Evolutionary conservation across 169 alveolate genomes (phyloP), one percentile per base, ranked within the genome.

Genomic region (Cryptosporidium canis): DNA sequence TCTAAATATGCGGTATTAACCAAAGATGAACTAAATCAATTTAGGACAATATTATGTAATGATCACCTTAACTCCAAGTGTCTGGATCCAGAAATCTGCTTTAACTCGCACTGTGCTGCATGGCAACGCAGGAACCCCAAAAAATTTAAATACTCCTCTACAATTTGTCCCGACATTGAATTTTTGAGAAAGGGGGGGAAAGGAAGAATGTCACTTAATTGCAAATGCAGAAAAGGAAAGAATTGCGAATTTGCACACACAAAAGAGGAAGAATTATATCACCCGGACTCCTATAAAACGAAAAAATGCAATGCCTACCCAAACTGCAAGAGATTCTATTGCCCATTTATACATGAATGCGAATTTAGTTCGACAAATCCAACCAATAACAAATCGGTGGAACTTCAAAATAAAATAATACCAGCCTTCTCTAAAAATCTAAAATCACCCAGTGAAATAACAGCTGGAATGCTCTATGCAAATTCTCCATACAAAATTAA

Each of bases 81-180:
- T n/a, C 27, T 77, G 4, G 77, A 77, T 43, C 87, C 87, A 24
- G 87, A 77, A 37, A 29, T 77, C 33, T 77, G 87, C 48, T 77
- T 77, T 65, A n/a, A 56, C 37, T 77, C 87, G 11, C 87, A 77
- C 33, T 77, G 87, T 24, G 41, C 67, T 77, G 87, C 87, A 39
- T 77, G 87, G 87, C 87, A 77, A 58, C 65, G 87, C 16, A 77
- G 87, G 39, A 77, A 77, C 16, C 87, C 87, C 5, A 58, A 33
- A 39, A 77, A 77, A 61, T 77, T 35, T 35, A 77, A 77, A 33
- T 77, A 77, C 61, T 77, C 87, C 16, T 39, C 87, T 0, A 61
- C 31, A 2, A 77, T 58, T 21, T 77, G 87, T 45, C 87, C 87
- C 8, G 71, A 77, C 41, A 77, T 77, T 2, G 87, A 58, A 21